phyloP scores from a whole-genome alignment of 192 early-diverging fungal species.

The Glomus cerebriforme region DNA sequence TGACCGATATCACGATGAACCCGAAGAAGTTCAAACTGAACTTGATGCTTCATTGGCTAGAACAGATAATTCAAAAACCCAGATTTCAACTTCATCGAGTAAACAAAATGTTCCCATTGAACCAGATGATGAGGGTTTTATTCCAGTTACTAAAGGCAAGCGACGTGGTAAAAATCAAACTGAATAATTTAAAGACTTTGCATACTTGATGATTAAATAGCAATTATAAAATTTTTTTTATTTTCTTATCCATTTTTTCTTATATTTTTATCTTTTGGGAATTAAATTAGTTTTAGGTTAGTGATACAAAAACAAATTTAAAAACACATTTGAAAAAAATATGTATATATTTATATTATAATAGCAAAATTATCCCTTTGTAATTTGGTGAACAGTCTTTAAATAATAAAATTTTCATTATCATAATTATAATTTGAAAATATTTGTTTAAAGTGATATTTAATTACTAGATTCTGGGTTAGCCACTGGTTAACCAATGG shows the following conservation, averaged over 20 bases:
- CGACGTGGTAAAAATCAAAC: neutral
- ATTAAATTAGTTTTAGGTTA: no score
- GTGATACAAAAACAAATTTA: no score
- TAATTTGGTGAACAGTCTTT: no score
- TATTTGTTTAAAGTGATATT: no score
- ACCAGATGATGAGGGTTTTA: constrained; percentile 26
- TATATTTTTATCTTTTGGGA: no score
- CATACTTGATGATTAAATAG: neutral
- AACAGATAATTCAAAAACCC: neutral
- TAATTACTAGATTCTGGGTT: no score
- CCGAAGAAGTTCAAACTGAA: neutral
- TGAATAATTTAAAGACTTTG: neutral
- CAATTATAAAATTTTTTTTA: neutral
- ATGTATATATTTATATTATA: no score
- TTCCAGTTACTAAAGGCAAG: constrained; percentile 6
- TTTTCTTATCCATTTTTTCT: neutral
- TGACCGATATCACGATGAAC: neutral
- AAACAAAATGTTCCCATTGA: neutral
- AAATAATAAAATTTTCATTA: no score
- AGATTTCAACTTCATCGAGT: neutral
- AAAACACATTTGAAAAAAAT: no score
- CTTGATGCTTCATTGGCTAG: neutral
- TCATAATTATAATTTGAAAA: no score
- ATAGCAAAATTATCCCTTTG: no score
- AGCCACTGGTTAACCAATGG: no score